Evolutionary conservation across 305 asterid species (phyloP).

Genomic region (Ilex paraguariensis): DNA sequence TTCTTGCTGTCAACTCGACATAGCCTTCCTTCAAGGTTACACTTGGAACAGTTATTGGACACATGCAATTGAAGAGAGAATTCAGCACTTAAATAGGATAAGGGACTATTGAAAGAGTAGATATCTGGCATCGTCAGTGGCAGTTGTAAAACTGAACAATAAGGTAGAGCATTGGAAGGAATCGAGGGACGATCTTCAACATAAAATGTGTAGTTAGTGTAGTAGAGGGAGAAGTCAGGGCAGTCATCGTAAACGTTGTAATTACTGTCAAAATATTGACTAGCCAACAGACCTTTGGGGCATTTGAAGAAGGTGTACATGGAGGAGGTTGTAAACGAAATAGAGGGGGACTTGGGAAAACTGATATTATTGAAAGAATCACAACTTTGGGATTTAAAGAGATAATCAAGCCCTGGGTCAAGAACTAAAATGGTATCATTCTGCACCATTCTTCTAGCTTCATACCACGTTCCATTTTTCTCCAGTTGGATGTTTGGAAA

Average conservation of each 20-base stretch:
- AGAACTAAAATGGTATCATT: background rate
- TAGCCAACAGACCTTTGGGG: background rate
- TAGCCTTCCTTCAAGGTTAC: too few species aligned
- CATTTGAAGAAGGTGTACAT: slow-evolving; percentile 10
- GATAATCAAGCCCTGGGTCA: background rate
- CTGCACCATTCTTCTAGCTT: background rate
- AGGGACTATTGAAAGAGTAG: background rate
- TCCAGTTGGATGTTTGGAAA: slow-evolving; percentile 2
- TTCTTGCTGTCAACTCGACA: background rate
- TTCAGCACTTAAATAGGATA: background rate
- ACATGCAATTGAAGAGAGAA: background rate
- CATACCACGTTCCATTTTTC: background rate
- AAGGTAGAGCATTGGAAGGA: background rate
- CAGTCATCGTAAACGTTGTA: background rate
- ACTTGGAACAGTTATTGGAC: too few species aligned
- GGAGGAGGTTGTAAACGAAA: slow-evolving; percentile 2
- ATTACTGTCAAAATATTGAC: background rate
- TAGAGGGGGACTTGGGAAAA: slow-evolving; percentile 1
- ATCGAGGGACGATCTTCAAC: background rate
- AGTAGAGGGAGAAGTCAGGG: background rate
- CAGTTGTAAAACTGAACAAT: background rate
- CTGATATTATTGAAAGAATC: slow-evolving; percentile 3
- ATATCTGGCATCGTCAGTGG: background rate
- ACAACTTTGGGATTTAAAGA: background rate
- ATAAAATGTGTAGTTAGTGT: background rate